Evolutionary conservation across 2,329 filamentous ascomycete species (phyloP), one percentile per base, ranked within the genome.

Genomic region (Penicillium digitatum): DNA sequence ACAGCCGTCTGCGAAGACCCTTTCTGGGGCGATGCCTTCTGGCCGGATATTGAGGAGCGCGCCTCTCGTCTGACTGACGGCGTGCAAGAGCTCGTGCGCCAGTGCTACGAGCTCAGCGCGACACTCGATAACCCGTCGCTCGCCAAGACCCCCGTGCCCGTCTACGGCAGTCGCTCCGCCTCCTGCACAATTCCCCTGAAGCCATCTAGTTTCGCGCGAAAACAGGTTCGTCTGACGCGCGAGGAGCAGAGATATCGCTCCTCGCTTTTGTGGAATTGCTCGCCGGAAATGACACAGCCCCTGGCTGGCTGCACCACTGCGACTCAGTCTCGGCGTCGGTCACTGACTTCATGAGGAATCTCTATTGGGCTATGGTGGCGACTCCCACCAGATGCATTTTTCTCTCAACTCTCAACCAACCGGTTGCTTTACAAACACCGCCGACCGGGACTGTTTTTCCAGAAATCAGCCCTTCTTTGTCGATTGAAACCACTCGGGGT

Each of bases 11-110:
- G 71, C n/a, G 69, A 74, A 56, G 75, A 77, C 53, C 63, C 73
- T 2, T 75, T 76, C 60, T 77, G 74, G 74, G 75, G 74, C 37
- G 66, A 71, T 31, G 66, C 64, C 6, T 74, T 74, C 56, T 76
- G 74, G 73, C 69, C 69, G 2, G 72, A 74, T 18, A 74, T 76
- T 22, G 72, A 75, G 52, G 65, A 72, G 43, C 71, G 75, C 16
- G 74, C 75, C 2, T 65, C 66, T 20, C 64, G 65, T 29, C 56
- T 77, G 55, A 71, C 72, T 16, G 66, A 70, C 2, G 72, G 72
- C 1, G 71, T 77, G 24, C 68, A 73, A 56, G 64, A 76, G 55
- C 62, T 77, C 45, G 63, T 73, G 2, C 58, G 66, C 35, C 74
- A 77, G 56, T 76, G 74, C 57, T 59, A 70, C 38, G 73, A 74